Conservation (phyloP, 1,284 basidiomycete genomes). For the Tilletia horrida region DNA sequence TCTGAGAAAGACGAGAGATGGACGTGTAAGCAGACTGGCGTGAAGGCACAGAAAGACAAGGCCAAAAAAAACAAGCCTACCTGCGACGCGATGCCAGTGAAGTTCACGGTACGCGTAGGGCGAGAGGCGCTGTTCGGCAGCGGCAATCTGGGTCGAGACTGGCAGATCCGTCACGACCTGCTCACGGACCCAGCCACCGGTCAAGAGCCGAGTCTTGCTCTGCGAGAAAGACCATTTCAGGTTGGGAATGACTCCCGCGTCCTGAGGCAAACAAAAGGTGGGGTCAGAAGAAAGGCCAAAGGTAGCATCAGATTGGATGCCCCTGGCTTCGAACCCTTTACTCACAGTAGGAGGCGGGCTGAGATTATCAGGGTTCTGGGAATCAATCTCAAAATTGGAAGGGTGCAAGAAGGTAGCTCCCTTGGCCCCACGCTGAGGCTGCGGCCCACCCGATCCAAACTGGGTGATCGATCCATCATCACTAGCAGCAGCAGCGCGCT, state of each 20-base stretch:
- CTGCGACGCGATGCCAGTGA: constrained; percentile 24
- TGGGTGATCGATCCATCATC: constrained; percentile 4
- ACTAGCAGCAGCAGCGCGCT: neutral
- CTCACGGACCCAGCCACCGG: constrained; percentile 22
- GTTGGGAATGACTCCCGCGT: constrained; percentile 19
- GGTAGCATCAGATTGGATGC: no score
- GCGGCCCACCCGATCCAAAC: constrained; percentile 9
- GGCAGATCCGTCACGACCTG: constrained; percentile 21
- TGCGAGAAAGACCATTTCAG: constrained; percentile 22
- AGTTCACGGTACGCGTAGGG: constrained; percentile 24
- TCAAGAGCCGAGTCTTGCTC: constrained; percentile 12
- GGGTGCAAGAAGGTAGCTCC: constrained; percentile 19
- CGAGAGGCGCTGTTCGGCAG: constrained; percentile 16
- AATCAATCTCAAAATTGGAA: constrained; percentile 18
- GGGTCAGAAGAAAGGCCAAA: no score
- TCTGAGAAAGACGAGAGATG: neutral
- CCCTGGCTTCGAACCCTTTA: no score
- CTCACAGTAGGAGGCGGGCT: constrained; percentile 9
- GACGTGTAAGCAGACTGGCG: neutral
- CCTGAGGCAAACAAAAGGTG: neutral
- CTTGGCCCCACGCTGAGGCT: constrained; percentile 21
- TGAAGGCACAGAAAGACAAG: neutral
- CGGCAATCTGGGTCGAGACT: neutral
- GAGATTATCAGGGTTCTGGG: constrained; percentile 20
- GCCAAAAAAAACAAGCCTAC: neutral